Conservation (phyloP, 2,329 filamentous ascomycete species). For the Clathrospora elynae region DNA sequence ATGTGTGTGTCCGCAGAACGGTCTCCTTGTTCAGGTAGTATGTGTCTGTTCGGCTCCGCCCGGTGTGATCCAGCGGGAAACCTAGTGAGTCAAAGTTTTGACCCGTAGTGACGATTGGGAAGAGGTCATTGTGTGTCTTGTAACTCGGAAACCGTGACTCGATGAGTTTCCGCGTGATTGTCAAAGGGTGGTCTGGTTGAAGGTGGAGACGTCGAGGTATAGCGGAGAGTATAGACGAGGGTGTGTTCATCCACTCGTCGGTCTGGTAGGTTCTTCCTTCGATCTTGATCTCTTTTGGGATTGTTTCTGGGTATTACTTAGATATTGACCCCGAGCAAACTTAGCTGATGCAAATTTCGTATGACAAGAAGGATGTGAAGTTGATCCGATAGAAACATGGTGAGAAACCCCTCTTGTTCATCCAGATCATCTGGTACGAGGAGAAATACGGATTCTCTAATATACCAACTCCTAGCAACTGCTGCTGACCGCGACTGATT, state of each 20-base stretch:
- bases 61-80: conserved; percentile 85
- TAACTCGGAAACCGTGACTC: conserved; percentile 84
- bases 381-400: neutral
- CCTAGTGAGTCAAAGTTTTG: conserved; percentile 98
- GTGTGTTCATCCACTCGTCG: conserved; percentile 86
- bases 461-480: no score
- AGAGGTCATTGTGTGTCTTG: conserved; percentile 76
- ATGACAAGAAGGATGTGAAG: no score
- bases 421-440: no score
- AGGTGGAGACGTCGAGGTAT: conserved; percentile 83
- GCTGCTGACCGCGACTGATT: no score
- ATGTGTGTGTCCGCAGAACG: conserved; percentile 90
- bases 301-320: conserved; percentile 25
- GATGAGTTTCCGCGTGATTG: conserved; percentile 89
- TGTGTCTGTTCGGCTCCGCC: conserved; percentile 84
- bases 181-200: conserved; percentile 86
- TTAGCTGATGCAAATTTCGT: neutral
- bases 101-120: conserved; percentile 79
- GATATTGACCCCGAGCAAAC: neutral
- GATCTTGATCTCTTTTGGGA: conserved; percentile 56
- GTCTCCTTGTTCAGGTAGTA: conserved; percentile 90
- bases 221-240: conserved; percentile 73
- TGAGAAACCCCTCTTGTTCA: no score
- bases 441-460: no score
- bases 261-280: conserved; percentile 67